These are phyloP conservation scores for Tulasnella sp. DNA, from an alignment of 768 basidiomycete species.

Conservation along the genomic window DNA sequence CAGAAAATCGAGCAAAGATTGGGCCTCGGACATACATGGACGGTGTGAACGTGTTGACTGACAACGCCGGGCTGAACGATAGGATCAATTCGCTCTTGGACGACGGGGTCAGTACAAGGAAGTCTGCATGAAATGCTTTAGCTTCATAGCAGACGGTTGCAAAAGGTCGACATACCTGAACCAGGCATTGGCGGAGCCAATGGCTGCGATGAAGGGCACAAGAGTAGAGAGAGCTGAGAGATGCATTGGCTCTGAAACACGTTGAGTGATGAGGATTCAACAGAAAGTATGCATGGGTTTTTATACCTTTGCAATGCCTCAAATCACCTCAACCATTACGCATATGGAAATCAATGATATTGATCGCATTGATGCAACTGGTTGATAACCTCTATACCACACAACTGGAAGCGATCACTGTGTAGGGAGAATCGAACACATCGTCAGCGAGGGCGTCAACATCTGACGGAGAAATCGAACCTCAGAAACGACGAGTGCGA, in stretches of 20 bases:
- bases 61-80: conserved; percentile 7
- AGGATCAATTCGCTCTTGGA: conserved; percentile 15
- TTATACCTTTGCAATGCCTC: too few species aligned
- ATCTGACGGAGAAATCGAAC: too few species aligned
- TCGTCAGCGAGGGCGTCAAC: too few species aligned
- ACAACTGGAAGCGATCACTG: too few species aligned
- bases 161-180: background rate
- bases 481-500: too few species aligned
- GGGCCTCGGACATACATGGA: conserved; percentile 5
- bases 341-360: too few species aligned
- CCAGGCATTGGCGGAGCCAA: conserved; percentile 10
- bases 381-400: too few species aligned
- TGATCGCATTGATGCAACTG: too few species aligned
- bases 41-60: conserved; percentile 11
- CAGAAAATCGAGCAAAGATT: background rate
- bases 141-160: background rate
- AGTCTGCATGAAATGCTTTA: background rate
- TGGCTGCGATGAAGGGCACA: background rate
- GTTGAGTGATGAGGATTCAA: too few species aligned
- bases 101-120: conserved; percentile 4
- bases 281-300: too few species aligned
- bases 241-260: background rate
- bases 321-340: too few species aligned
- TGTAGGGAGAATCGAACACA: too few species aligned
- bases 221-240: conserved; percentile 1